Conservation (phyloP, 805 yeast genomes). For the Metschnikowia koreensis region DNA sequence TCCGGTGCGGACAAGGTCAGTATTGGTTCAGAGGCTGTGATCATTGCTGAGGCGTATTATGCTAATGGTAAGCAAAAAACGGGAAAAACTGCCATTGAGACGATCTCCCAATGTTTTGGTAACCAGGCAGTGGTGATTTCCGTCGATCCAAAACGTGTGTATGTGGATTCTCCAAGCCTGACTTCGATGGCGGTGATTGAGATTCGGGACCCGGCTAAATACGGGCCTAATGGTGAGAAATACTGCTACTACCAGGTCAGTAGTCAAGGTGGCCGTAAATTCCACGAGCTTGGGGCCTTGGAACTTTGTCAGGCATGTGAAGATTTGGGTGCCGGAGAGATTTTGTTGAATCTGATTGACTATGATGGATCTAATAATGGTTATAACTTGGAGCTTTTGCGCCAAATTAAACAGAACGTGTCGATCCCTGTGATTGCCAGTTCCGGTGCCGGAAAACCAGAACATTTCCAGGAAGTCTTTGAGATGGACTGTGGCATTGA, state of each 20-base stretch:
- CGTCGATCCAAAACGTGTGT: slow-evolving; percentile 93
- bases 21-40: slow-evolving; percentile 96
- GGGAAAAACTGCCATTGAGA: slow-evolving; percentile 88
- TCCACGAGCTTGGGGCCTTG: slow-evolving; percentile 80
- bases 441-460: slow-evolving; percentile 94
- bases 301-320: slow-evolving; percentile 90
- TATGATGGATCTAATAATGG: slow-evolving; percentile 97
- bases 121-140: slow-evolving; percentile 97
- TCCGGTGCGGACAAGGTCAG: slow-evolving; percentile 98
- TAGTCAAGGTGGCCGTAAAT: slow-evolving; percentile 92
- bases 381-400: slow-evolving; percentile 80
- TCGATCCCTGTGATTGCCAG: slow-evolving; percentile 94
- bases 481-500: slow-evolving; percentile 71
- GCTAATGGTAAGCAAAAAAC: slow-evolving; percentile 52
- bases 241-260: slow-evolving; percentile 96
- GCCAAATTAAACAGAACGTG: slow-evolving; percentile 73
- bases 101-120: slow-evolving; percentile 89
- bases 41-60: slow-evolving; percentile 82
- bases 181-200: slow-evolving; percentile 63
- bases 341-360: slow-evolving; percentile 89
- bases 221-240: slow-evolving; percentile 84
- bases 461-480: slow-evolving; percentile 87
- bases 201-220: slow-evolving; percentile 47
- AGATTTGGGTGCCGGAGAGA: slow-evolving; percentile 94
- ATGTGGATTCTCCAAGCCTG: slow-evolving; percentile 59